Evolutionary conservation across 2,329 filamentous ascomycete species (phyloP).

Genomic region (Ilyonectria destructans): DNA sequence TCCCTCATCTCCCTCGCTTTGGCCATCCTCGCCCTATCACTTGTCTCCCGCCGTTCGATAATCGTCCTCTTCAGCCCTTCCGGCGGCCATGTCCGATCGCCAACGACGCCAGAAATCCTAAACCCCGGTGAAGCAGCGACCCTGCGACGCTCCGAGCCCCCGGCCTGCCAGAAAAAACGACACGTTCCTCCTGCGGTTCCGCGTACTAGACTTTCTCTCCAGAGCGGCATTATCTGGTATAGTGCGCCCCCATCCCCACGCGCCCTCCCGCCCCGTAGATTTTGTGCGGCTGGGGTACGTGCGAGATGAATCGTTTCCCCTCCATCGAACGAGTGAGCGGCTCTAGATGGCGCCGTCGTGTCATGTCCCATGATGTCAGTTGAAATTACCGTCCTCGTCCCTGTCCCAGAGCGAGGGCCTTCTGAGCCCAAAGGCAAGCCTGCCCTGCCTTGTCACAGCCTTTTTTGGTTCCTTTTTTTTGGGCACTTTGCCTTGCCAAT

Average conservation of each 20-base stretch:
- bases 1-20: background rate
- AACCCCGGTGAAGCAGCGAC: constrained; percentile 10
- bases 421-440: background rate
- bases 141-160: background rate
- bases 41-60: constrained; percentile 4
- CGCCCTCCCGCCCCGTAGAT: background rate
- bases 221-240: constrained; percentile 28
- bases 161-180: constrained; percentile 10
- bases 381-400: constrained; percentile 37
- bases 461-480: constrained; percentile 1
- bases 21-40: background rate
- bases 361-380: constrained; percentile 37
- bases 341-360: constrained; percentile 6
- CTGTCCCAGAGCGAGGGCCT: constrained; percentile 4
- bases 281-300: constrained; percentile 14
- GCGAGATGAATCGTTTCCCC: constrained; percentile 28
- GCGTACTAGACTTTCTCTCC: background rate
- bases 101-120: constrained; percentile 15
- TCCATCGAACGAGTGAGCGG: constrained; percentile 38
- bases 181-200: background rate
- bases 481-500: background rate
- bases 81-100: constrained; percentile 29
- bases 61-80: constrained; percentile 6
- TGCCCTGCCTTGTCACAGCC: constrained; percentile 3
- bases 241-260: constrained; percentile 11